Evolutionary conservation across 805 yeast species (phyloP).

Genomic region (Torulaspora delbrueckii): DNA sequence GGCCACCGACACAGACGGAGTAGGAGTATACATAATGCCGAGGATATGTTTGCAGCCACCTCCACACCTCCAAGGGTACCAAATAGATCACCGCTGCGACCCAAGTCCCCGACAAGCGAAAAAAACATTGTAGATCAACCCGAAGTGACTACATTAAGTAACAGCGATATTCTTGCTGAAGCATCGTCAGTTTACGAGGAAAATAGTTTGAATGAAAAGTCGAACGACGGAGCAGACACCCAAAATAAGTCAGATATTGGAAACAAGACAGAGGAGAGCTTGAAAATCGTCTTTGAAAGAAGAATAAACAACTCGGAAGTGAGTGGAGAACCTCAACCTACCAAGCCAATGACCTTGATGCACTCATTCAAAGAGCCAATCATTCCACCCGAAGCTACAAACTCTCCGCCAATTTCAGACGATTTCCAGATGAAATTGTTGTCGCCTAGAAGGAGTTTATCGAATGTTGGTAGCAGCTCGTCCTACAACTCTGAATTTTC

Average conservation of each 20-base stretch:
- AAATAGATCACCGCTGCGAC: slow-evolving; percentile 22
- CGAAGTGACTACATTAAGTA: not conserved
- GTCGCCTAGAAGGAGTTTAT: slow-evolving; percentile 27
- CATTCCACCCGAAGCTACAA: slow-evolving; percentile 8
- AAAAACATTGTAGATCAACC: not conserved
- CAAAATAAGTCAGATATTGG: not conserved
- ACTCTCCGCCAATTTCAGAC: not conserved
- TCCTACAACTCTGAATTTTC: slow-evolving; percentile 30
- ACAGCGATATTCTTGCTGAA: not conserved
- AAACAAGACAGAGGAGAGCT: slow-evolving; percentile 16
- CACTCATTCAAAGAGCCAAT: slow-evolving; percentile 1
- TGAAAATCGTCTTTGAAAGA: slow-evolving; percentile 14
- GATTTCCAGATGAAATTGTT: slow-evolving; percentile 5
- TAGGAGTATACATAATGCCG: slow-evolving; percentile 26
- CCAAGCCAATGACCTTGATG: slow-evolving; percentile 8
- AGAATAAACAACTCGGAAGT: not conserved
- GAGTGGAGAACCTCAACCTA: not conserved
- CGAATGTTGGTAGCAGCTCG: slow-evolving; percentile 25
- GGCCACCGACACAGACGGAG: slow-evolving; percentile 32
- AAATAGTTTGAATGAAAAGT: not conserved
- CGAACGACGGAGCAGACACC: not conserved
- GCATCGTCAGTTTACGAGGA: slow-evolving; percentile 2
- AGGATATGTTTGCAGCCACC: slow-evolving; percentile 20
- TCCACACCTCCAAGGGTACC: slow-evolving; percentile 22
- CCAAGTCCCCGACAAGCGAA: slow-evolving; percentile 6